Evolutionary conservation across 1,284 basidiomycete genomes (phyloP).

Genomic region (Hemileia vastatrix): DNA sequence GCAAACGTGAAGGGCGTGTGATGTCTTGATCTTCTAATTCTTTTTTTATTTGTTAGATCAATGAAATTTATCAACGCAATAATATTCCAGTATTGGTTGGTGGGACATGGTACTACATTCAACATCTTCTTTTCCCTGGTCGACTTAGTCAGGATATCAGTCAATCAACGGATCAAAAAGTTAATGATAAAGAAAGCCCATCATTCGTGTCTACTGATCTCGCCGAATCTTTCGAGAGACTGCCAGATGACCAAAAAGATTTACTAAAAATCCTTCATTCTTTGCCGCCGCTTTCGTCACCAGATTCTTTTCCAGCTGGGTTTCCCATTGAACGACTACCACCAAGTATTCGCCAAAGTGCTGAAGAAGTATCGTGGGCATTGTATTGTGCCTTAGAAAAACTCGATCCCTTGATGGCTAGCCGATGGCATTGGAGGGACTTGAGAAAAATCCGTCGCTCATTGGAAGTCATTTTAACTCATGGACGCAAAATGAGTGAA

Average conservation of each 20-base stretch:
- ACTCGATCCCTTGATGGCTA: slow-evolving; percentile 67
- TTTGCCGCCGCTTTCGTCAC: slow-evolving; percentile 16
- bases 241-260: slow-evolving; percentile 1
- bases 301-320: slow-evolving; percentile 11
- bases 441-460: slow-evolving; percentile 77
- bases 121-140: slow-evolving; percentile 59
- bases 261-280: slow-evolving; percentile 2
- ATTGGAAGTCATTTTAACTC: slow-evolving; percentile 68
- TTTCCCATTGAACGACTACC: slow-evolving; percentile 8
- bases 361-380: slow-evolving; percentile 52
- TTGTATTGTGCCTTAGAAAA: slow-evolving; percentile 60
- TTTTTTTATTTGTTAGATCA: slow-evolving; percentile 51
- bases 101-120: slow-evolving; percentile 94
- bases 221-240: background rate
- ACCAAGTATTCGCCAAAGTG: slow-evolving; percentile 43
- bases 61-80: slow-evolving; percentile 55
- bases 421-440: slow-evolving; percentile 91
- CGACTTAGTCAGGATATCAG: slow-evolving; percentile 35
- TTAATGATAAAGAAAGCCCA: slow-evolving; percentile 2
- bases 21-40: background rate
- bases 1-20: background rate
- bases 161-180: slow-evolving; percentile 5
- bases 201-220: slow-evolving; percentile 20
- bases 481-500: slow-evolving; percentile 58
- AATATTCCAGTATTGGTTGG: slow-evolving; percentile 82